phyloP scores from a whole-genome alignment of 177 flowering plant species.

The Vitis hybrid region DNA sequence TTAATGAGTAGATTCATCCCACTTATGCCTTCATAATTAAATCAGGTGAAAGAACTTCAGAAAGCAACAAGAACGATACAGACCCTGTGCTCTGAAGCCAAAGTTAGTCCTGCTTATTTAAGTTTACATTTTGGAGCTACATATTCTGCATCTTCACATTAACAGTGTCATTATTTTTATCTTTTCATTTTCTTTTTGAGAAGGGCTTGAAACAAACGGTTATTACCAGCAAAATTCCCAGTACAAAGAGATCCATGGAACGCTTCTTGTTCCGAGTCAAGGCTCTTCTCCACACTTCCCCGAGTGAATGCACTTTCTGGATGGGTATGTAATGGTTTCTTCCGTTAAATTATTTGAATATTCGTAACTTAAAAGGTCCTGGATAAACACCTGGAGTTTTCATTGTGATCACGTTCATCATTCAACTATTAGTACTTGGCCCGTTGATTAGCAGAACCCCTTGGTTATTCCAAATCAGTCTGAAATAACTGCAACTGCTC shows the following conservation, averaged over 20 bases:
- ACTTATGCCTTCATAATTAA: slow-evolving; percentile 3
- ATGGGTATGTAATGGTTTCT: slow-evolving; percentile 56
- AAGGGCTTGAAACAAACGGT: slow-evolving; percentile 70
- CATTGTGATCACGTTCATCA: neutral
- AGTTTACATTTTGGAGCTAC: neutral
- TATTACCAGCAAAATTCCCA: slow-evolving; percentile 78
- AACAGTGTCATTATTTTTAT: neutral
- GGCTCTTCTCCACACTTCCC: slow-evolving; percentile 67
- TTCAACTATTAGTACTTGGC: neutral
- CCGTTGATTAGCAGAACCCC: neutral
- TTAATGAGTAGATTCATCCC: neutral
- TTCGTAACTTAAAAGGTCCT: neutral
- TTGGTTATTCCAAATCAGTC: neutral
- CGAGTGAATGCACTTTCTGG: slow-evolving; percentile 76
- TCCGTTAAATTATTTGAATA: neutral
- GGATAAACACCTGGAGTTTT: neutral
- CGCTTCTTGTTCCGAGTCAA: slow-evolving; percentile 82
- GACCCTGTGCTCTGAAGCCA: slow-evolving; percentile 86
- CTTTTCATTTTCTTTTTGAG: slow-evolving; percentile 4
- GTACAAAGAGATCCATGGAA: slow-evolving; percentile 84
- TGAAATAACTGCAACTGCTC: neutral
- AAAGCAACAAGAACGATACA: slow-evolving; percentile 90
- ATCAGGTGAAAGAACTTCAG: slow-evolving; percentile 78
- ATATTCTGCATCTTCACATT: neutral
- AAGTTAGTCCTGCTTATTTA: slow-evolving; percentile 41